phyloP scores from a whole-genome alignment of 352 stramenopile genomes.

The Globisporangium middletonii region DNA sequence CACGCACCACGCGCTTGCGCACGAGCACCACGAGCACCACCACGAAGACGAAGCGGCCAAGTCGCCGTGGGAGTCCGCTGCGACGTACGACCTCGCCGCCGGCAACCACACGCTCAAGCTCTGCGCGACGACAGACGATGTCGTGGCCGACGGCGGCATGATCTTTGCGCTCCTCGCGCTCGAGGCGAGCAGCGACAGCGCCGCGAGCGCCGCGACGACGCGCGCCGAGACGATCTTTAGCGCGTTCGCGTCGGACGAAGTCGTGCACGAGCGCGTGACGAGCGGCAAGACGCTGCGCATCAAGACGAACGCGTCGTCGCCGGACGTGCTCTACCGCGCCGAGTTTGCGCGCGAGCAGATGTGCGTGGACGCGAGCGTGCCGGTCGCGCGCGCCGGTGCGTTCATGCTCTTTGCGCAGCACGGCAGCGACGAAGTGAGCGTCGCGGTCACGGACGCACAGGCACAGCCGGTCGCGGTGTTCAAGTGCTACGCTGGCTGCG shows the following conservation, averaged over 20 bases:
- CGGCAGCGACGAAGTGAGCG: slow-evolving; percentile 5
- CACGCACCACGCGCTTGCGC: too few relatives aligned
- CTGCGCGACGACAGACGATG: slow-evolving; percentile 3
- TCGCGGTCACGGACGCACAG: slow-evolving; percentile 1
- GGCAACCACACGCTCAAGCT: slow-evolving; percentile 9
- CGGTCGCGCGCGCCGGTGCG: slow-evolving; percentile 4
- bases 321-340: slow-evolving; percentile 19
- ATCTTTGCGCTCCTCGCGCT: slow-evolving; percentile 10
- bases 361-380: slow-evolving; percentile 14
- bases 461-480: not conserved
- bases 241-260: slow-evolving; percentile 1
- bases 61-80: slow-evolving; percentile 5
- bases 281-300: slow-evolving; percentile 1
- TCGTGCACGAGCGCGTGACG: slow-evolving; percentile 4
- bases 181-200: slow-evolving; percentile 1
- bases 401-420: slow-evolving; percentile 25
- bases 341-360: slow-evolving; percentile 12
- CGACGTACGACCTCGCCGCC: slow-evolving; percentile 1
- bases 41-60: too few relatives aligned
- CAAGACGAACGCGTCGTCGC: not conserved
- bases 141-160: slow-evolving; percentile 5
- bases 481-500: slow-evolving; percentile 7
- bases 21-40: too few relatives aligned
- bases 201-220: not conserved
- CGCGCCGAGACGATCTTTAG: not conserved